phyloP scores from a whole-genome alignment of 2,329 filamentous ascomycete genomes.

The Fusarium continuum region DNA sequence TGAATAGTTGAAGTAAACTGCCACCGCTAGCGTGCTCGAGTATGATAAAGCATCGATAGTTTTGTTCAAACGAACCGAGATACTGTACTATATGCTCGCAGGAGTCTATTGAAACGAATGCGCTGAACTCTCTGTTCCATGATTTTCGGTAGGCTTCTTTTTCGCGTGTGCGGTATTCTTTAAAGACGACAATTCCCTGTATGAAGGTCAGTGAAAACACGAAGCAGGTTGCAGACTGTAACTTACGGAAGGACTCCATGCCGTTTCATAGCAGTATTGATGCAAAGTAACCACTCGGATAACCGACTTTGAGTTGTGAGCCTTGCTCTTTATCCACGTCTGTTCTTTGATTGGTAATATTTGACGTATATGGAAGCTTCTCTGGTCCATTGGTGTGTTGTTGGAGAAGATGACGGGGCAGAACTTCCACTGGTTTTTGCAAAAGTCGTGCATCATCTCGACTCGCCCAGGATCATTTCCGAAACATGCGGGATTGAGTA shows the following conservation, averaged over 20 bases:
- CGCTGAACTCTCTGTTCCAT: slow-evolving; percentile 8
- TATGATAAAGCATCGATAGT: slow-evolving; percentile 1
- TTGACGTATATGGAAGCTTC: background rate
- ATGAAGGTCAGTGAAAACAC: background rate
- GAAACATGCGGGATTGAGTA: background rate
- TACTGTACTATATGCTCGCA: slow-evolving; percentile 14
- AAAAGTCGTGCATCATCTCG: background rate
- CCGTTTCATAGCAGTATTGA: background rate
- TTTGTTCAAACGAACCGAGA: slow-evolving; percentile 26
- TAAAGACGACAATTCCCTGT: slow-evolving; percentile 17
- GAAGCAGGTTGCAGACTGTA: no score
- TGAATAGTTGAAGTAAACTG: slow-evolving; percentile 8
- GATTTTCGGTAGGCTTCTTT: background rate
- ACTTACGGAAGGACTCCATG: background rate
- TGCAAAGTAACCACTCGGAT: slow-evolving; percentile 4
- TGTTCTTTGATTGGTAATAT: slow-evolving; percentile 17
- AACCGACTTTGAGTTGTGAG: background rate
- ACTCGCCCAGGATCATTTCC: background rate
- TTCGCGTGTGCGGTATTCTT: slow-evolving; percentile 8
- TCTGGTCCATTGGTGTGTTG: background rate
- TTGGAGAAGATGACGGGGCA: slow-evolving; percentile 6
- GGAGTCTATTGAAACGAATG: slow-evolving; percentile 3
- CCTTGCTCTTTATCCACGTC: background rate
- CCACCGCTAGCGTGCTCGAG: slow-evolving; percentile 14
- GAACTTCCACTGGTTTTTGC: slow-evolving; percentile 18